Percentiles rank a stretch among this genome's conserved stretches.
Evolutionary conservation across 805 yeast species (phyloP).

Genomic region (Monosporozyma solicola): DNA sequence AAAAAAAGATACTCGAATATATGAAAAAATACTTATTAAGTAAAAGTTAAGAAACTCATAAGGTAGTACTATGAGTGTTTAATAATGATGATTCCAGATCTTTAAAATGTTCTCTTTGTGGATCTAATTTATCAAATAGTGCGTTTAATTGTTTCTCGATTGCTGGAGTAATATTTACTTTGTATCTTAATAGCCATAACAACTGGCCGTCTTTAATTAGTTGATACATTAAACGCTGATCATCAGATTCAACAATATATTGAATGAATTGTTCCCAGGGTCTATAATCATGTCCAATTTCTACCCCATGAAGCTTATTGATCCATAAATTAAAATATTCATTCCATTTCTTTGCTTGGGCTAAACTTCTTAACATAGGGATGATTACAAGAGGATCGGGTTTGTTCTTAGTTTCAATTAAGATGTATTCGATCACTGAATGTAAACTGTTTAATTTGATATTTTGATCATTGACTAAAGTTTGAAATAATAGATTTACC

Average conservation of each 20-base stretch:
- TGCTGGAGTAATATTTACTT: constrained; percentile 13
- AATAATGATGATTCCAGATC: background rate
- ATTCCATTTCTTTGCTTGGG: constrained; percentile 16
- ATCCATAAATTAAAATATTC: constrained; percentile 22
- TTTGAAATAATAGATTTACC: constrained; percentile 12
- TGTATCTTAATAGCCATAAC: constrained; percentile 19
- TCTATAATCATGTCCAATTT: constrained; percentile 14
- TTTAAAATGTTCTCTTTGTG: background rate
- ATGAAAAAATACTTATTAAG: too few species aligned
- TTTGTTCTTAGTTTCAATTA: constrained; percentile 2
- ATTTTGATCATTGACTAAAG: constrained; percentile 11
- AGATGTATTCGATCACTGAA: constrained; percentile 14
- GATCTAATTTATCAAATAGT: constrained; percentile 10
- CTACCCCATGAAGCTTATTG: constrained; percentile 5
- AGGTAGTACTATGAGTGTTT: background rate
- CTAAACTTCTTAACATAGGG: constrained; percentile 13
- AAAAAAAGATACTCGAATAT: background rate
- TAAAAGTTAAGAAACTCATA: background rate
- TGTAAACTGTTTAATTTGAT: constrained; percentile 12
- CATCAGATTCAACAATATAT: constrained; percentile 11
- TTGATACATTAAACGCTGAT: constrained; percentile 10
- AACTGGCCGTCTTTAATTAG: constrained; percentile 18
- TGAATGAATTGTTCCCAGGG: constrained; percentile 22
- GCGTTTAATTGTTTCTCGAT: constrained; percentile 9
- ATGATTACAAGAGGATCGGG: constrained; percentile 9